Evolutionary conservation across 495 filamentous ascomycete species (phyloP).

Genomic region (Penicillium arizonense): DNA sequence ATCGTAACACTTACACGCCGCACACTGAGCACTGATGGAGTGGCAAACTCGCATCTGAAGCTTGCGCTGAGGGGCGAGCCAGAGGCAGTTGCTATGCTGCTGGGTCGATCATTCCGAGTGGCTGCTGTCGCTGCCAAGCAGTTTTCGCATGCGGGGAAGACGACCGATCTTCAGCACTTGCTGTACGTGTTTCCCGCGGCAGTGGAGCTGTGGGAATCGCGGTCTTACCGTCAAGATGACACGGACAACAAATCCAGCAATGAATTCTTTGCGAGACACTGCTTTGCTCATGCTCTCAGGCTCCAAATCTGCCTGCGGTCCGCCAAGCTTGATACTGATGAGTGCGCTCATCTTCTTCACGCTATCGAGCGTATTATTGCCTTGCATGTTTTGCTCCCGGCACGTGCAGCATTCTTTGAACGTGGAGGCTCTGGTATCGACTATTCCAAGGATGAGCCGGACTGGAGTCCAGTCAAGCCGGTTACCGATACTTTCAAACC

Average conservation of each 20-base stretch:
- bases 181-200: constrained; percentile 38
- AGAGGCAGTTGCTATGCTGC: constrained; percentile 44
- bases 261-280: constrained; percentile 38
- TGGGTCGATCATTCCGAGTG: constrained; percentile 40
- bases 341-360: constrained; percentile 35
- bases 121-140: constrained; percentile 35
- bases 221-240: constrained; percentile 39
- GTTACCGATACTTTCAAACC: constrained; percentile 41
- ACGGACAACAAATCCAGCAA: constrained; percentile 41
- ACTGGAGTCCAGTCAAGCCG: constrained; percentile 46
- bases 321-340: constrained; percentile 37
- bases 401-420: constrained; percentile 54
- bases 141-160: constrained; percentile 32
- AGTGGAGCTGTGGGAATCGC: constrained; percentile 46
- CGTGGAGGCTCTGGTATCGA: constrained; percentile 44
- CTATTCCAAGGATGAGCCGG: constrained; percentile 42
- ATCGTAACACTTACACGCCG: constrained; percentile 26
- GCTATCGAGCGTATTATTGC: constrained; percentile 61
- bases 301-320: constrained; percentile 35
- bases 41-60: constrained; percentile 52
- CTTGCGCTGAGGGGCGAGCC: constrained; percentile 47
- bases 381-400: constrained; percentile 69
- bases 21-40: constrained; percentile 29
- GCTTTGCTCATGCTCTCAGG: constrained; percentile 39
- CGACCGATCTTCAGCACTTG: constrained; percentile 41